Base-by-base conservation (phyloP, 192 early-diverging fungal genomes). In the Rhizoclosmatium sp. region DNA sequence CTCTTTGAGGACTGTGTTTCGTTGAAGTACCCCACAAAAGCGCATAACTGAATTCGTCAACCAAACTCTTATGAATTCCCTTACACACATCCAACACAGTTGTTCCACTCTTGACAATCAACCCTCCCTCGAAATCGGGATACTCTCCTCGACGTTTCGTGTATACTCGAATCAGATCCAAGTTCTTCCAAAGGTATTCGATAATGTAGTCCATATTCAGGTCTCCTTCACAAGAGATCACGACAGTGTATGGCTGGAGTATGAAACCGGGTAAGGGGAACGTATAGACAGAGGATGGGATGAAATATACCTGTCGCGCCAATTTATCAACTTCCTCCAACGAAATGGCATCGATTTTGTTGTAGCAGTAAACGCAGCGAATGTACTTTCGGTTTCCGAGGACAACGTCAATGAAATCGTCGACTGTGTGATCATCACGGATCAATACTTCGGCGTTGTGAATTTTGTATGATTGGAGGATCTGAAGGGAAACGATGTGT, bases 391-490 rank as follows among this genome's bases (percentile, higher is more conserved):
- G 91, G 88, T 98, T 98, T 39, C 97, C 97, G 16, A 99, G 90
- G 3, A 99, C 93, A n/a, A 99, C 95, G 84, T 99, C 98, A 79
- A 99, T 96, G 82, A 99, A 98, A 79, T 99, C 92, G 80, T 99
- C 98, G 3, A 98, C 93, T 21, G 92, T 95, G 69, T 95, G 92
- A 81, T 98, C 98, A 85, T 99, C 97, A 67, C 98, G 94, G 69
- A 99, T 92, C 78, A 99, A 87, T 4, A 99, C 92, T 80, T 99
- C 97, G 3, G 97, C 97, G 78, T 99, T 99, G 82, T 98, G 97
- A 59, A 99, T 97, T 82, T 94, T 94, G 83, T 99, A 99, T 81
- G 95, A 94, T 82, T 97, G 98, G 59, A 99, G 87, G 84, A 99
- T 95, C 70, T 94, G 88, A 7, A 54, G 51, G 4, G 9, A 54